These are phyloP conservation scores for Ramularia endophylla DNA, from an alignment of 2,329 filamentous ascomycete genomes.

Conservation along the genomic window DNA sequence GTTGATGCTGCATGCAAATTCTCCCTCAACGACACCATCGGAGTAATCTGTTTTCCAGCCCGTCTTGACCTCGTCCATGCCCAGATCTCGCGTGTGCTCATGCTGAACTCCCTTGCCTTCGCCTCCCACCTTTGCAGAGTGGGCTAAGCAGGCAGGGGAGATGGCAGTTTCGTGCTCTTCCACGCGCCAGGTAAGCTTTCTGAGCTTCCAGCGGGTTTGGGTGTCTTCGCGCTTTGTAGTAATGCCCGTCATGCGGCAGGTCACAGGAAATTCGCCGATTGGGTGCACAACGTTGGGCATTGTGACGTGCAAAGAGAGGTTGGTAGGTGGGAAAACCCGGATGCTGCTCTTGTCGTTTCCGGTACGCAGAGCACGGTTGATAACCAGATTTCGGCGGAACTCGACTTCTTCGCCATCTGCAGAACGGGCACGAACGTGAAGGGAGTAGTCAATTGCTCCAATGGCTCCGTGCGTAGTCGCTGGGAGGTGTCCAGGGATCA, in stretches of 20 bases:
- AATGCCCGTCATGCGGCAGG: constrained; percentile 80
- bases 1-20: constrained; percentile 63
- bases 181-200: constrained; percentile 87
- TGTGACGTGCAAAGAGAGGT: constrained; percentile 79
- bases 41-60: constrained; percentile 85
- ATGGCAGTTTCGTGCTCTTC: constrained; percentile 79
- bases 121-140: constrained; percentile 59
- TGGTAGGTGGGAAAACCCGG: constrained; percentile 92
- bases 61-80: constrained; percentile 71
- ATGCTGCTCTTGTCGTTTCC: constrained; percentile 82
- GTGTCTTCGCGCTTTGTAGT: constrained; percentile 61
- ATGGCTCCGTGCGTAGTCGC: constrained; percentile 71
- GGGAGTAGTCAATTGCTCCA: constrained; percentile 69
- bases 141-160: constrained; percentile 73
- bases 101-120: constrained; percentile 66
- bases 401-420: constrained; percentile 57
- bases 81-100: constrained; percentile 69
- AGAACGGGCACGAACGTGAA: constrained; percentile 61
- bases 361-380: constrained; percentile 74
- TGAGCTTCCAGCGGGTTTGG: constrained; percentile 80
- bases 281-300: constrained; percentile 81
- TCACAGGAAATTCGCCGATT: constrained; percentile 71
- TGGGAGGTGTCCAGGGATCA: constrained; percentile 80
- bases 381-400: constrained; percentile 61
- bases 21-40: constrained; percentile 66